Base-by-base conservation (phyloP, 1,284 basidiomycete species). In the Cryptococcus amylolentus region DNA sequence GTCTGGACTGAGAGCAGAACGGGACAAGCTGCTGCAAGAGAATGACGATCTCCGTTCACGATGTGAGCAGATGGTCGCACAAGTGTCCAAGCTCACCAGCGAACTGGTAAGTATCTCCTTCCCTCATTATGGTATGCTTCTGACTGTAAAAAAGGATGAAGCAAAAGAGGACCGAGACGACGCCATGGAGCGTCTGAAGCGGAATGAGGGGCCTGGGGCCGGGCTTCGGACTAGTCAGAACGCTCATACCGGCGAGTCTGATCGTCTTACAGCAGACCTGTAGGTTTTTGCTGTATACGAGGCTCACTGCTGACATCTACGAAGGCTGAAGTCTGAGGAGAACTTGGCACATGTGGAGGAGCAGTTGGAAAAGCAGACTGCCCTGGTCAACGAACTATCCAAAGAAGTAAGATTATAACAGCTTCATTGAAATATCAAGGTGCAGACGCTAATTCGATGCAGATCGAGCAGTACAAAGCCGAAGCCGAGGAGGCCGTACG, bases 261-360 rank as follows among this genome's bases (percentile, higher is more conserved):
- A 93, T 67, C 80, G 87, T 38, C 76, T 94, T 40, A 82, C 89
- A 28, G 76, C 80, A 2, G 89, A 91, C 55, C 81, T 94, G 89
- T 91, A 77, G 82, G 89, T 63, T 50, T 63, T n/a, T 37, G 14
- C 10, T 5, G 23, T 28, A 14, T 31, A 41, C 13, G 12, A 14
- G 14, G n/a, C 9, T n/a, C 12, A 50, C 23, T 12, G 31, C 49
- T 50, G 31, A 55, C 55, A 35, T 27, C 16, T 20, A 9, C 1
- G 1, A 76, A 92, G 89, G 23, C 52, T 59, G 0, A 67, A 61
- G 39, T 71, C 90, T 65, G 91, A 94, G 77, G 90, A 94, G 57
- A 88, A 89, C 66, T 81, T 95, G 8, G 86, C 85, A 13, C 81
- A 87, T 68, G 81, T 87, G 2, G 91, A 95, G 69, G 80, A 84